Evolutionary conservation across 1,284 basidiomycete genomes (phyloP), one percentile per base, ranked within the genome.

Genomic region (Inonotus obliquus): DNA sequence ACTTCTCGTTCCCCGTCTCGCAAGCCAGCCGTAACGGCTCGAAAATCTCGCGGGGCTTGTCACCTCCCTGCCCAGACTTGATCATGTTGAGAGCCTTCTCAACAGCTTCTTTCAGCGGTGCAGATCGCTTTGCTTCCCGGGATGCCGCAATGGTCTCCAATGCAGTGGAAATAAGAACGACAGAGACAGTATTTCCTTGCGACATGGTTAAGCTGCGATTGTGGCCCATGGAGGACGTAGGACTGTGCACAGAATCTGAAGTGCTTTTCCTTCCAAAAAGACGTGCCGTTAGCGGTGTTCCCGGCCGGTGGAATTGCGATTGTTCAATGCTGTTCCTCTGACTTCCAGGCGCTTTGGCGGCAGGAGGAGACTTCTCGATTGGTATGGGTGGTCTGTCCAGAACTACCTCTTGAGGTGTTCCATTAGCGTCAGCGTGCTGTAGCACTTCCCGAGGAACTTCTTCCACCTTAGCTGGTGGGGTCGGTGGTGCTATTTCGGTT

Each of bases 1-100:
- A 82, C 68, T 94, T 94, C 71, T 97, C 93, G 66, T 82, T 91
- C 58, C 88, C 84, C 1, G 94, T 96, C 77, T 98, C 94, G 75
- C 95, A 98, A 13, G 95, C 96, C 57, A 98, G 79, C 58, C 92
- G 85, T 59, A 98, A 80, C 14, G 96, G 94, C 70, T 96, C 92
- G 69, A 98, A 94, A 59, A 97, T 91, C 70, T 94, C 90, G 64
- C 92, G 81, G 39, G 91, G 91, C 69, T 76, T 80, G 68, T 89
- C 86, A 32, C 84, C 83, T 53, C 84, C 87, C 70, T 85, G 76
- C 53, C 89, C 86, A 32, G 81, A 79, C 68, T 86, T 86, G 71
- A 96, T 84, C 72, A 95, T 82, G 57, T 94, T 92, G 65, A 97
- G 75, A 1, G 96, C 95, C 60, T 81, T 82, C 66, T 91, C 86